phyloP scores from a whole-genome alignment of 441 rosid genomes.

The Iberis amara region DNA sequence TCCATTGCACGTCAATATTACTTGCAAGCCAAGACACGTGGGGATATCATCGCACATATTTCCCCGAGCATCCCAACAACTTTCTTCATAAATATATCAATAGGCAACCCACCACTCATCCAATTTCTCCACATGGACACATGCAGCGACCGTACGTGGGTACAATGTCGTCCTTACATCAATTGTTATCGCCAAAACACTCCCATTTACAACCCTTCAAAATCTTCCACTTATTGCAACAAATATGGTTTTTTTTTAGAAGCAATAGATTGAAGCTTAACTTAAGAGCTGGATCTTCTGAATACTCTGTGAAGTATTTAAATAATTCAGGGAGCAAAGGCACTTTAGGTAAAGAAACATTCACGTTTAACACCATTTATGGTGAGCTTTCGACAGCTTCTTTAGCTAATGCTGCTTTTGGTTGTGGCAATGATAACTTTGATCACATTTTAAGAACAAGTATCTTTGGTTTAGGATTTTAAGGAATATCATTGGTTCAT shows the following conservation, averaged over 20 bases:
- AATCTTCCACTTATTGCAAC: background rate
- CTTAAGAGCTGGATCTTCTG: background rate
- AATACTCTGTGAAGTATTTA: background rate
- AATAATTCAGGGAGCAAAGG: background rate
- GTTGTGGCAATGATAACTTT: background rate
- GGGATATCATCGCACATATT: too few species aligned
- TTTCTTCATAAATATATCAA: too few species aligned
- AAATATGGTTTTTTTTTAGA: background rate
- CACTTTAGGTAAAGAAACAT: slow-evolving; percentile 2
- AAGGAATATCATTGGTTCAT: background rate
- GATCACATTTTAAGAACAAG: background rate
- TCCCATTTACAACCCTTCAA: slow-evolving; percentile 4
- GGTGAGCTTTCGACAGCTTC: background rate
- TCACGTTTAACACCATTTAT: background rate
- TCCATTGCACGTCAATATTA: too few species aligned
- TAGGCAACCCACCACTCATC: background rate
- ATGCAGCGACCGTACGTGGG: background rate
- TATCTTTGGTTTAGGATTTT: background rate
- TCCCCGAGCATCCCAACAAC: too few species aligned
- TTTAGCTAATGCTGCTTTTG: background rate
- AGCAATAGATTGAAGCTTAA: background rate
- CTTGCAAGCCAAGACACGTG: too few species aligned
- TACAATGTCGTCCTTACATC: slow-evolving; percentile 9
- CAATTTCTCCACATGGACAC: slow-evolving; percentile 20
- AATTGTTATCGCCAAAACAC: background rate